phyloP scores from a whole-genome alignment of 805 yeast genomes.

The Ogataea corticis region DNA sequence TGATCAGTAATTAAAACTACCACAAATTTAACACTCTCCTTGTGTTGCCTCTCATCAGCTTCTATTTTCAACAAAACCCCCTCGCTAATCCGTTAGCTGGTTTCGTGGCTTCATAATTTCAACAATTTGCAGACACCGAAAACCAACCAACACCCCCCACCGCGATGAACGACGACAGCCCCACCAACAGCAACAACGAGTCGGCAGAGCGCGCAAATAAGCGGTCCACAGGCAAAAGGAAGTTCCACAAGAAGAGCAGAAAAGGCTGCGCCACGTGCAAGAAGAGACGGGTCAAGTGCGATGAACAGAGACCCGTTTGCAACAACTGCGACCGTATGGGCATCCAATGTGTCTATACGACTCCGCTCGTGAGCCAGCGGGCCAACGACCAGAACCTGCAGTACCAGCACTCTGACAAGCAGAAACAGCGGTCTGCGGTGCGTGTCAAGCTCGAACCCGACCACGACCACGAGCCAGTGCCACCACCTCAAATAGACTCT shows the following conservation, averaged over 20 bases:
- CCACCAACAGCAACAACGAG: not conserved
- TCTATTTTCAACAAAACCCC: conserved; percentile 7
- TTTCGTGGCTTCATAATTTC: conserved; percentile 2
- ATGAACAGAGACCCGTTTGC: conserved; percentile 80
- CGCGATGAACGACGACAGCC: conserved; percentile 3
- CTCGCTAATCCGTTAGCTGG: not conserved
- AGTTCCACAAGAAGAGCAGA: conserved; percentile 86
- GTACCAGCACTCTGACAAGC: not conserved
- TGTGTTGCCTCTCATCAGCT: no score
- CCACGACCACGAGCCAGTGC: not conserved
- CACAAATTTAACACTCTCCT: not conserved
- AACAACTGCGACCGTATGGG: conserved; percentile 78
- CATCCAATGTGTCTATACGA: conserved; percentile 67
- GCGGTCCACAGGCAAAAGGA: conserved; percentile 68
- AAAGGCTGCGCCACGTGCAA: conserved; percentile 91
- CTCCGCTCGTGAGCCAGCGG: conserved; percentile 2
- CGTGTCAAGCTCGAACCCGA: conserved; percentile 3
- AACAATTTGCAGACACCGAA: conserved; percentile 4
- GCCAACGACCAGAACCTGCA: conserved; percentile 3
- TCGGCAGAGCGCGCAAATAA: conserved; percentile 23
- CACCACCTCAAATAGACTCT: not conserved
- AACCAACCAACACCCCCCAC: not conserved
- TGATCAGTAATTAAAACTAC: not conserved
- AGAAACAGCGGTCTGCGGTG: not conserved
- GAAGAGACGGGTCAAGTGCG: conserved; percentile 88